A percentile compares a stretch with the other conserved stretches of the same genome.
phyloP scores from a whole-genome alignment of 352 stramenopile species.

The Globisporangium rhizosaccharum region DNA sequence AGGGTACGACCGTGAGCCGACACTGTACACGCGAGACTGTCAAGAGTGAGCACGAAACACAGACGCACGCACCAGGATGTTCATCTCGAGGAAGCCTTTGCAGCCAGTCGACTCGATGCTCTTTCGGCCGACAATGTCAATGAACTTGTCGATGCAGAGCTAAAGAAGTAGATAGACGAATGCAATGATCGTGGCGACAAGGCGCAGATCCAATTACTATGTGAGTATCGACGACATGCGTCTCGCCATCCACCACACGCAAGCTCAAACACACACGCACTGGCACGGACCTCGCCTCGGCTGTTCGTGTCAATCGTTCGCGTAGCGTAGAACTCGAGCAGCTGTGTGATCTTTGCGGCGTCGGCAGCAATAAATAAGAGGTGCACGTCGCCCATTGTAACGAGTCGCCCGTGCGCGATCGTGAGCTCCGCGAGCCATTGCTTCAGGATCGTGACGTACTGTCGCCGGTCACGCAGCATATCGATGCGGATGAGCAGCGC shows the following conservation, averaged over 20 bases:
- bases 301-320: constrained; percentile 56
- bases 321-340: constrained; percentile 43
- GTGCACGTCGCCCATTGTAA: constrained; percentile 53
- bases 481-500: constrained; percentile 66
- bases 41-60: not conserved
- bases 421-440: constrained; percentile 49
- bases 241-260: not conserved
- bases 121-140: constrained; percentile 63
- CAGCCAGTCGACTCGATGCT: constrained; percentile 26
- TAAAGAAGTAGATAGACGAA: constrained; percentile 10
- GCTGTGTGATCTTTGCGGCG: constrained; percentile 25
- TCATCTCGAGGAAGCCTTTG: constrained; percentile 79
- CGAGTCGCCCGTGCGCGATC: constrained; percentile 45
- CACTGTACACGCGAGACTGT: not conserved
- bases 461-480: constrained; percentile 48
- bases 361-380: constrained; percentile 56
- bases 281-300: constrained; percentile 30
- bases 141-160: constrained; percentile 64
- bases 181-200: not conserved
- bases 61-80: constrained; percentile 47
- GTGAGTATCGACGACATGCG: not conserved
- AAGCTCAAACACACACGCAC: not conserved
- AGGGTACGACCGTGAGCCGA: not conserved
- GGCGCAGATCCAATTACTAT: not conserved
- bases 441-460: constrained; percentile 56